Percentiles rank a stretch among this genome's conserved stretches.
Evolutionary conservation across 208 protist species (phyloP).

Genomic region (Giardia duodenalis): DNA sequence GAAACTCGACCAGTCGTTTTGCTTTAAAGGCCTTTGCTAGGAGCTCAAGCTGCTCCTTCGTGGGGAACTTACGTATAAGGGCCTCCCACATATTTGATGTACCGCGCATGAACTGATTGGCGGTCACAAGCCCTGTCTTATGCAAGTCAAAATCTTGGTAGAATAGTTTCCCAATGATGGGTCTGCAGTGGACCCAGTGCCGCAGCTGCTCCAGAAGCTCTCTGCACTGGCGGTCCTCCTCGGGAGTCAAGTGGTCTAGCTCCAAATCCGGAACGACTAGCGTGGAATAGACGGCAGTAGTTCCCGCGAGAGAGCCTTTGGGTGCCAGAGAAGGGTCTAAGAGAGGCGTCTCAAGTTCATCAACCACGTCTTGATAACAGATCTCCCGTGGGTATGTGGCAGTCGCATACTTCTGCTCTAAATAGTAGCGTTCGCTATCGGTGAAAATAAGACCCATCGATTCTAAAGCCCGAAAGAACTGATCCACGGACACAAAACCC

Average conservation of each 20-base stretch:
- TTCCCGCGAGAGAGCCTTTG: not conserved
- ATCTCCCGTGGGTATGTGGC: not conserved
- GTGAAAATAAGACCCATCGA: not conserved
- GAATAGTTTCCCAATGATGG: not conserved
- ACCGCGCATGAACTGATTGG: not conserved
- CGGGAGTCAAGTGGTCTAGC: not conserved
- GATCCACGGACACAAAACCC: not conserved
- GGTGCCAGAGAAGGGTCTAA: not conserved
- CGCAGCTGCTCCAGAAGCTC: not conserved
- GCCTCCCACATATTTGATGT: constrained; percentile 4
- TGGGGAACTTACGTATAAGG: not conserved
- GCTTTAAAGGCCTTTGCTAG: not conserved
- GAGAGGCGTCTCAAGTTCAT: not conserved
- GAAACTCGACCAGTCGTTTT: not conserved
- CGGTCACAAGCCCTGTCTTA: not conserved
- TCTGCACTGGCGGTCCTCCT: not conserved
- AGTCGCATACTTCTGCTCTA: not conserved
- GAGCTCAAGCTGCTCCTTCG: not conserved
- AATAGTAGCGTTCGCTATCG: not conserved
- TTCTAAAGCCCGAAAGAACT: not conserved
- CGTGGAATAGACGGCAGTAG: not conserved
- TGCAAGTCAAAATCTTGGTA: not conserved
- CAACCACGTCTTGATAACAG: not conserved
- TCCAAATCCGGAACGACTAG: not conserved
- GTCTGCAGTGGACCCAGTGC: not conserved